phyloP scores from a whole-genome alignment of 495 filamentous ascomycete genomes.

The Penicillium alfredii region DNA sequence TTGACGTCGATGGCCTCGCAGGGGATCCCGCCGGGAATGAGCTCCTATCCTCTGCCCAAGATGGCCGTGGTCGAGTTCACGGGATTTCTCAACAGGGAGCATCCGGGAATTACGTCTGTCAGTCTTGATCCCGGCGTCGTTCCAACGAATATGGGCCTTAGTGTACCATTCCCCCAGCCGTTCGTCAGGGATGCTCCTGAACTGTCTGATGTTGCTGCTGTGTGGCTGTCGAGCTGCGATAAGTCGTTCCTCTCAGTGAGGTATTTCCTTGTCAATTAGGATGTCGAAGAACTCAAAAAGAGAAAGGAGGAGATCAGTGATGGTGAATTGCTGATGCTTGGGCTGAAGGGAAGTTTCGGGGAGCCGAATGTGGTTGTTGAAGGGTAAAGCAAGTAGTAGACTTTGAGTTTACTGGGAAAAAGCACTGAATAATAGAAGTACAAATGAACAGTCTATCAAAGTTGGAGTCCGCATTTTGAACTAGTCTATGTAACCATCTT shows the following conservation, averaged over 20 bases:
- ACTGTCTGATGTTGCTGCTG: conserved; percentile 30
- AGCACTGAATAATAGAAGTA: too few relatives aligned
- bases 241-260: conserved; percentile 37
- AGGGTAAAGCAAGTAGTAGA: too few relatives aligned
- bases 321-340: conserved; percentile 23
- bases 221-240: conserved; percentile 36
- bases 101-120: conserved; percentile 34
- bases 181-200: conserved; percentile 30
- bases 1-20: conserved; percentile 27
- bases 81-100: conserved; percentile 22
- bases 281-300: conserved; percentile 36
- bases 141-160: conserved; percentile 27
- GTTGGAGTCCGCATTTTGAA: too few relatives aligned
- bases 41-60: conserved; percentile 35
- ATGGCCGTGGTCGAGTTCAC: conserved; percentile 26
- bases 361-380: conserved; percentile 1
- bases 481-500: too few relatives aligned
- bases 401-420: too few relatives aligned
- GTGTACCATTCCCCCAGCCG: conserved; percentile 14
- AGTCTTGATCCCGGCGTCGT: conserved; percentile 36
- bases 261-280: conserved; percentile 39
- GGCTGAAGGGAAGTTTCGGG: conserved; percentile 5
- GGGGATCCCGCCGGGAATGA: conserved; percentile 23
- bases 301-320: conserved; percentile 38
- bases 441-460: too few relatives aligned